Evolutionary conservation across 2,329 filamentous ascomycete genomes (phyloP).

Genomic region (Aspergillus sp.): DNA sequence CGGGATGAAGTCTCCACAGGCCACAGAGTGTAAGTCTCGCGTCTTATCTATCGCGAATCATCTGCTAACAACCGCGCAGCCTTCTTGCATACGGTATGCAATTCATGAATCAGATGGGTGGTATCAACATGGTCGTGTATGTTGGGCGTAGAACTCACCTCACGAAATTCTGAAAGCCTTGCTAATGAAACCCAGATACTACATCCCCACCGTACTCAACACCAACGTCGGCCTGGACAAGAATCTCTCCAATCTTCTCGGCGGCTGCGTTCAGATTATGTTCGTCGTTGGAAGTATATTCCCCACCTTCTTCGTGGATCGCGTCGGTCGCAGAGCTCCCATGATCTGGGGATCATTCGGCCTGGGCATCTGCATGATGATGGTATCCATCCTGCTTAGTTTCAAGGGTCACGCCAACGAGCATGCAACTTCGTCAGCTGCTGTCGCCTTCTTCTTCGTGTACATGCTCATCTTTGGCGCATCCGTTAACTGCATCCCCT

Average conservation of each 20-base stretch:
- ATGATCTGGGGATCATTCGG: conserved; percentile 40
- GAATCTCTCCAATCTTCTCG: conserved; percentile 27
- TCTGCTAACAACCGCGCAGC: conserved; percentile 5
- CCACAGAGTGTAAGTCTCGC: conserved; percentile 37
- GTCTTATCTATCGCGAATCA: background rate
- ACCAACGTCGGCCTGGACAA: conserved; percentile 27
- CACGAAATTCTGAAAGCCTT: no score
- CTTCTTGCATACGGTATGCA: conserved; percentile 52
- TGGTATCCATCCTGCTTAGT: conserved; percentile 41
- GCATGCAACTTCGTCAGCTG: conserved; percentile 44
- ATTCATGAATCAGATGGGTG: conserved; percentile 54
- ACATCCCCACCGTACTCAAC: conserved; percentile 25
- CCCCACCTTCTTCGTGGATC: conserved; percentile 50
- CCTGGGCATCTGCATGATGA: conserved; percentile 42
- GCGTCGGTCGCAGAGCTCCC: conserved; percentile 39
- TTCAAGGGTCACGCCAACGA: conserved; percentile 43
- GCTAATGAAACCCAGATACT: conserved; percentile 14
- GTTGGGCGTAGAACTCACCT: background rate
- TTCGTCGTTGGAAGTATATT: conserved; percentile 42
- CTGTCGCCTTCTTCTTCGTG: conserved; percentile 53
- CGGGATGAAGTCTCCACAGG: conserved; percentile 47
- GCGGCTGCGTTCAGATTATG: conserved; percentile 32
- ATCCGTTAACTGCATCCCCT: conserved; percentile 52
- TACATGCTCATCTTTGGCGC: conserved; percentile 49
- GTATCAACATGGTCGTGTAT: conserved; percentile 51